Conservation (phyloP, 805 yeast genomes). For the Pichia rugopelliculosa region DNA sequence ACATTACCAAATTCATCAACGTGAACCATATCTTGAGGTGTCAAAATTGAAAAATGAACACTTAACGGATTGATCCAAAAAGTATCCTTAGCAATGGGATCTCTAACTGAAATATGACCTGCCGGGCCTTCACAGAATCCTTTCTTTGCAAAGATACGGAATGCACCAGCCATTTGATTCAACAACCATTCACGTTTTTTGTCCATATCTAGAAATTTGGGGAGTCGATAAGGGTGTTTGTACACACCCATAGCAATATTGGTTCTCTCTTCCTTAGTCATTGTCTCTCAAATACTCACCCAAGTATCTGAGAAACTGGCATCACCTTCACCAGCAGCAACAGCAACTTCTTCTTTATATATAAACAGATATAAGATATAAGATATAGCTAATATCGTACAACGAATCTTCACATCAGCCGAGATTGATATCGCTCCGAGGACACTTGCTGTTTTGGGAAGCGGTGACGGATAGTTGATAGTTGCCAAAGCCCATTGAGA, state of each 20-base stretch:
- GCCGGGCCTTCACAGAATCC: constrained; percentile 73
- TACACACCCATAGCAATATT: constrained; percentile 47
- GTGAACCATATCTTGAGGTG: constrained; percentile 55
- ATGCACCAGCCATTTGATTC: constrained; percentile 79
- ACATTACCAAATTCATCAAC: constrained; percentile 51
- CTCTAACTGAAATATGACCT: constrained; percentile 80
- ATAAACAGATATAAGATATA: too few relatives aligned
- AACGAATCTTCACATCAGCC: too few relatives aligned
- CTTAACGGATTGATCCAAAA: constrained; percentile 89
- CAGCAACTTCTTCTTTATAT: neutral
- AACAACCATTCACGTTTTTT: constrained; percentile 36
- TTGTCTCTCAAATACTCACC: too few relatives aligned
- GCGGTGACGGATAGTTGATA: neutral
- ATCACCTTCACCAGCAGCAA: too few relatives aligned
- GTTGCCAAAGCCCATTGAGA: too few relatives aligned
- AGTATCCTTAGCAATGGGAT: constrained; percentile 69
- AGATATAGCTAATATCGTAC: too few relatives aligned
- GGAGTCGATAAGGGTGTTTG: constrained; percentile 17
- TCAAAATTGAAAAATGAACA: constrained; percentile 57
- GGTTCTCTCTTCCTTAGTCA: constrained; percentile 39
- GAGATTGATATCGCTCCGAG: neutral
- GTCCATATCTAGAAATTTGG: neutral
- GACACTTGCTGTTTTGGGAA: neutral
- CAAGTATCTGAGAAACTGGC: too few relatives aligned
- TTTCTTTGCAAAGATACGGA: constrained; percentile 71